Evolutionary conservation across 164 flowering plant species (phyloP).

Genomic region (Buxus sempervirens): DNA sequence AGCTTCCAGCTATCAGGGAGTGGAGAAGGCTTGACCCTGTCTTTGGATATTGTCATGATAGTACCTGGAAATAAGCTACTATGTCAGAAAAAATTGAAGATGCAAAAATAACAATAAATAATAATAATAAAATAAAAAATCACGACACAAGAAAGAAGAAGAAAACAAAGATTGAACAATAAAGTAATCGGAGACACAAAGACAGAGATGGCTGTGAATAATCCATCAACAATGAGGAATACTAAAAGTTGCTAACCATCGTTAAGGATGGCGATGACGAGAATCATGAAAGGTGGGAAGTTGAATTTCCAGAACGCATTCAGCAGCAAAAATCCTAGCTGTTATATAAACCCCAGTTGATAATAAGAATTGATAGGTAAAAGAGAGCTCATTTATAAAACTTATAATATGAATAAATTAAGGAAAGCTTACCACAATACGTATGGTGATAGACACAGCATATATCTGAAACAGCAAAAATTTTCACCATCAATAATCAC

Average conservation of each 20-base stretch:
- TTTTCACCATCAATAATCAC: slow-evolving; percentile 3
- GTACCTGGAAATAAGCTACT: slow-evolving; percentile 38
- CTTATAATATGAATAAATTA: slow-evolving; percentile 43
- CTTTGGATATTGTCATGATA: slow-evolving; percentile 76
- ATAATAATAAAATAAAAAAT: too few species aligned
- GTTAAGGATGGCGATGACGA: slow-evolving; percentile 64
- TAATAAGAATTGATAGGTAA: not conserved
- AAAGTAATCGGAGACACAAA: not conserved
- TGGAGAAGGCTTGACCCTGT: slow-evolving; percentile 70
- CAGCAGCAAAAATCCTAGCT: slow-evolving; percentile 64
- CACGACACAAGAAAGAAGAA: too few species aligned
- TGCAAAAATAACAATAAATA: too few species aligned
- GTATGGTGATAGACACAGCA: slow-evolving; percentile 73
- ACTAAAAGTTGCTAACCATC: slow-evolving; percentile 41
- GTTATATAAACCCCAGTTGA: slow-evolving; percentile 12
- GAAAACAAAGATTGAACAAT: too few species aligned
- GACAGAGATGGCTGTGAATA: not conserved
- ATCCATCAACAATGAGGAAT: not conserved
- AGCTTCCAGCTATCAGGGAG: slow-evolving; percentile 71
- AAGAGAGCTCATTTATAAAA: slow-evolving; percentile 7
- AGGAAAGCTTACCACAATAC: slow-evolving; percentile 58
- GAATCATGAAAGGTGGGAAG: slow-evolving; percentile 74
- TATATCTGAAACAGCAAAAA: slow-evolving; percentile 43
- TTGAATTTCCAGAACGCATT: slow-evolving; percentile 48
- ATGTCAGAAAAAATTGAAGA: not conserved